Evolutionary conservation across 2,329 filamentous ascomycete genomes (phyloP).

Genomic region (Aspergillus pseudonomiae): DNA sequence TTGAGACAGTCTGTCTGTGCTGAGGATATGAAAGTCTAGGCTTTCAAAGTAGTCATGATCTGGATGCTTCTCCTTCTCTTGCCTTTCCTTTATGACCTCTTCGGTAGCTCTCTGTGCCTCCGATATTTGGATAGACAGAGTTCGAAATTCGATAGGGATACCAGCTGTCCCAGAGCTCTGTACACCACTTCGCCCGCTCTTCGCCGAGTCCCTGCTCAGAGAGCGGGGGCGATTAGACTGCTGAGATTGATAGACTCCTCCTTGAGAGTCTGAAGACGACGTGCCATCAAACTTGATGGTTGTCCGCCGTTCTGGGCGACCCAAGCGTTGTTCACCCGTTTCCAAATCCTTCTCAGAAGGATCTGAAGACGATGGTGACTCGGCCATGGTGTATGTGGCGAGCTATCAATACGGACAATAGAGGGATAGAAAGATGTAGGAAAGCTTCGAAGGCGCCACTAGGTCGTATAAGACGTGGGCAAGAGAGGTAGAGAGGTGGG

Average conservation of each 20-base stretch:
- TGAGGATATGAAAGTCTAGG: slow-evolving; percentile 69
- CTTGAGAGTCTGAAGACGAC: slow-evolving; percentile 11
- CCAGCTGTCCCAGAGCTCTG: slow-evolving; percentile 23
- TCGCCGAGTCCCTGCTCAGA: slow-evolving; percentile 25
- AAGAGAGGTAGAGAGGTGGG: background rate
- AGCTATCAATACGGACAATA: background rate
- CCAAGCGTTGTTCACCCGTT: slow-evolving; percentile 1
- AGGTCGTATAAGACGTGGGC: background rate
- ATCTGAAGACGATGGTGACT: background rate
- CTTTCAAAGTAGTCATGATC: slow-evolving; percentile 58
- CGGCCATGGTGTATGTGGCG: background rate
- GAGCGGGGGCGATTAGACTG: slow-evolving; percentile 22
- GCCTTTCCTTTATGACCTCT: slow-evolving; percentile 23
- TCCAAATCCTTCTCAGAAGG: slow-evolving; percentile 5
- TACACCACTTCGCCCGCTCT: slow-evolving; percentile 14
- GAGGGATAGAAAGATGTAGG: too few relatives aligned
- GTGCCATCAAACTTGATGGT: slow-evolving; percentile 27
- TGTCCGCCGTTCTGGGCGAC: slow-evolving; percentile 18
- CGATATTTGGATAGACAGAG: slow-evolving; percentile 43
- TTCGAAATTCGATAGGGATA: slow-evolving; percentile 42
- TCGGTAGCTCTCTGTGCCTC: slow-evolving; percentile 40
- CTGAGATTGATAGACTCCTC: slow-evolving; percentile 20
- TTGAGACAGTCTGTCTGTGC: slow-evolving; percentile 58
- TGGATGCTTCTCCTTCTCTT: slow-evolving; percentile 30
- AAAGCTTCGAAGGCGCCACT: background rate